phyloP scores from a whole-genome alignment of 306 rosid species.

The Echinosophora koreensis region DNA sequence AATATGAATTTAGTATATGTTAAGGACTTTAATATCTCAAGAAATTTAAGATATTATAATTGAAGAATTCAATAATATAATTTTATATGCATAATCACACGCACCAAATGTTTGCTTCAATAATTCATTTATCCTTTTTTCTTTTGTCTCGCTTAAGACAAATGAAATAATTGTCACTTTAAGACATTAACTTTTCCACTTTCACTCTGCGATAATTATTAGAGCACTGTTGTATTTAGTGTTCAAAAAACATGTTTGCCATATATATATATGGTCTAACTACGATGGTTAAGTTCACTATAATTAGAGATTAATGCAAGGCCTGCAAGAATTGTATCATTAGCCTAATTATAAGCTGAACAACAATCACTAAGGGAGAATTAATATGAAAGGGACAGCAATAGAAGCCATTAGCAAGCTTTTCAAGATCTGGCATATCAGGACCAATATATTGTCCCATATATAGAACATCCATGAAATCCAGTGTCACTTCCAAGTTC shows the following conservation, averaged over 20 bases:
- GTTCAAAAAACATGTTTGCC: too few relatives aligned
- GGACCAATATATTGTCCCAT: constrained; percentile 10
- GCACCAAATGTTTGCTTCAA: background rate
- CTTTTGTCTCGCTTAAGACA: constrained; percentile 35
- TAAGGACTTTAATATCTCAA: background rate
- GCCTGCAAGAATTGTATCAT: constrained; percentile 49
- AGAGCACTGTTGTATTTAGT: background rate
- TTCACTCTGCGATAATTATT: constrained; percentile 32
- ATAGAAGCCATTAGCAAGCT: constrained; percentile 37
- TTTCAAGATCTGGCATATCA: constrained; percentile 40
- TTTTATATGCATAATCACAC: background rate
- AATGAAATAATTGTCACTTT: constrained; percentile 24
- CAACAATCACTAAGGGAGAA: constrained; percentile 39
- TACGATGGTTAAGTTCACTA: background rate
- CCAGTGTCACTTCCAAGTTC: constrained; percentile 50
- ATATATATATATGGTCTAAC: too few relatives aligned
- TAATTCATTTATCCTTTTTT: background rate
- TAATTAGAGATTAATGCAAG: constrained; percentile 19
- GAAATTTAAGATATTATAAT: background rate
- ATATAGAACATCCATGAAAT: constrained; percentile 46
- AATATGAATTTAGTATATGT: background rate
- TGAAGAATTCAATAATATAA: too few relatives aligned
- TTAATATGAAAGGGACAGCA: constrained; percentile 38
- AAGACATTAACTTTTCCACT: constrained; percentile 7
- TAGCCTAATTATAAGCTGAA: constrained; percentile 53